Conservation (phyloP, 495 filamentous ascomycete genomes). For the Neurospora sp. region DNA sequence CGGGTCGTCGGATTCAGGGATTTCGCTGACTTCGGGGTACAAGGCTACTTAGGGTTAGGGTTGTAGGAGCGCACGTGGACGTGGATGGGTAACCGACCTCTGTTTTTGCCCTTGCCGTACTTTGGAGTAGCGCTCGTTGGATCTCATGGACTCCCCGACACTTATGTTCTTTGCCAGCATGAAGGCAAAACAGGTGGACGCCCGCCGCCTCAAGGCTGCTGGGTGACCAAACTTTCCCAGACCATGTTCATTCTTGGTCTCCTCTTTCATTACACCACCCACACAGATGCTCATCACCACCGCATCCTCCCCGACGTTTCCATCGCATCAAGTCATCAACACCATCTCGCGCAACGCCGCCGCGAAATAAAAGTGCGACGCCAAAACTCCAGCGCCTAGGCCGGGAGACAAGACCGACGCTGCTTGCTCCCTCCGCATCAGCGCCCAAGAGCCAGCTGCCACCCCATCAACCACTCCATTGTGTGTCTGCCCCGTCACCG, state of each 20-base stretch:
- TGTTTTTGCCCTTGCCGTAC: constrained; percentile 1
- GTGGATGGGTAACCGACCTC: background rate
- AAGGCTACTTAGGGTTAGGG: constrained; percentile 22
- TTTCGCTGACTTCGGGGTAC: constrained; percentile 8
- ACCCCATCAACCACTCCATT: constrained; percentile 11
- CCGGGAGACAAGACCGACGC: background rate
- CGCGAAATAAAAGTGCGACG: constrained; percentile 28
- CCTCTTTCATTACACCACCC: constrained; percentile 10
- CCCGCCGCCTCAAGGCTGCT: constrained; percentile 27
- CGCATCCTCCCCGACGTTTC: constrained; percentile 15
- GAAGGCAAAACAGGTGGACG: constrained; percentile 31
- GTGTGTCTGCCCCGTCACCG: constrained; percentile 12
- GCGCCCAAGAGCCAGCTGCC: constrained; percentile 1
- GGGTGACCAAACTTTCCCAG: constrained; percentile 25
- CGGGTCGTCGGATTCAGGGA: background rate
- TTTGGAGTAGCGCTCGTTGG: background rate
- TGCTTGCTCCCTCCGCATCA: background rate
- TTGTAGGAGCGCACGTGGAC: constrained; percentile 3
- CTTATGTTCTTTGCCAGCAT: constrained; percentile 26
- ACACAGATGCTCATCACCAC: constrained; percentile 15
- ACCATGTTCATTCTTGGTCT: constrained; percentile 12
- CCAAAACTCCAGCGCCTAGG: constrained; percentile 20
- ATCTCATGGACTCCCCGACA: constrained; percentile 15
- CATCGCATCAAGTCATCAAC: constrained; percentile 1
- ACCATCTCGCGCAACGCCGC: constrained; percentile 16